A percentile compares a stretch with the other conserved stretches of the same genome.
Evolutionary conservation across 1,284 basidiomycete genomes (phyloP).

Genomic region (Bjerkandera adusta): DNA sequence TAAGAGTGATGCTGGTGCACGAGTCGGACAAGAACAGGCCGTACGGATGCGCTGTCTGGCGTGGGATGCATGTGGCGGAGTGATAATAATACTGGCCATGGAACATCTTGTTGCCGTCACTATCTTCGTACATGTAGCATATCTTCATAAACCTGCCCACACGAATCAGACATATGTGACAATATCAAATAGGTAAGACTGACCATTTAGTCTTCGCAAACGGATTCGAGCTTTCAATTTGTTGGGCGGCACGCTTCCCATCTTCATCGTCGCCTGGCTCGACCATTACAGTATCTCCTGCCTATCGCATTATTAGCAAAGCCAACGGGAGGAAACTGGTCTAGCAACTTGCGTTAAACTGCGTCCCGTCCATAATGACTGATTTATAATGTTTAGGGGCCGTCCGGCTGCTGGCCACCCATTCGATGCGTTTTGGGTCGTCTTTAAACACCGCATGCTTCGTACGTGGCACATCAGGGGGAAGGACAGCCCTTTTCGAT

Average conservation of each 20-base stretch:
- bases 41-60: conserved; percentile 61
- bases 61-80: conserved; percentile 60
- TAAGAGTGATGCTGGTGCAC: conserved; percentile 48
- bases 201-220: conserved; percentile 58
- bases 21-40: conserved; percentile 51
- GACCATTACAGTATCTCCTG: conserved; percentile 61
- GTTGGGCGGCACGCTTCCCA: conserved; percentile 24
- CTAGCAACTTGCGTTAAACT: conserved; percentile 44
- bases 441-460: conserved; percentile 2
- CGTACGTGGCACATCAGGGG: neutral
- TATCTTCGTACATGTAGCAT: conserved; percentile 51
- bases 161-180: conserved; percentile 3
- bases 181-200: conserved; percentile 14
- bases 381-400: conserved; percentile 37
- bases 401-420: conserved; percentile 2
- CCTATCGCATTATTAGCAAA: conserved; percentile 32
- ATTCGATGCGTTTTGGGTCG: conserved; percentile 3
- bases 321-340: conserved; percentile 1
- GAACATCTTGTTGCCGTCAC: conserved; percentile 39
- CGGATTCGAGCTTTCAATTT: conserved; percentile 10
- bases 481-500: neutral
- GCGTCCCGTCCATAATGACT: conserved; percentile 51
- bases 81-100: conserved; percentile 68
- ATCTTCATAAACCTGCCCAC: conserved; percentile 59
- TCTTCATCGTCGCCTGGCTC: conserved; percentile 48